A percentile compares a stretch with the other conserved stretches of the same genome.
These are phyloP conservation scores for Millerago galiae DNA, from an alignment of 805 yeast species.

Conservation along the genomic window DNA sequence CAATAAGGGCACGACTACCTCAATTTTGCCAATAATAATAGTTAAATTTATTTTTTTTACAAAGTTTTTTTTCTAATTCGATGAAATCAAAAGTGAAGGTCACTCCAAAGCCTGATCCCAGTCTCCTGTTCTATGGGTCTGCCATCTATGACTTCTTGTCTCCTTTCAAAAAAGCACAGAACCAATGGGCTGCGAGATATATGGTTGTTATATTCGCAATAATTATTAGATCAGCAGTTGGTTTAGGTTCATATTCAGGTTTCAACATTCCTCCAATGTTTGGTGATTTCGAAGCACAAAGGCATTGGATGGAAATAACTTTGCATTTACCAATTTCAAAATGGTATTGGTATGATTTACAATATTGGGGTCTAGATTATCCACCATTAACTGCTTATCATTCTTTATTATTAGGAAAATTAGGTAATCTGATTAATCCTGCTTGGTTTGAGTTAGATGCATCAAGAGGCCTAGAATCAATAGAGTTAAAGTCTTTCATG, in stretches of 20 bases:
- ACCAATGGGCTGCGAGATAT: conserved; percentile 87
- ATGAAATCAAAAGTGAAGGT: background rate
- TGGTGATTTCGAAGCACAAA: conserved; percentile 97
- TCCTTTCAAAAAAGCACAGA: conserved; percentile 73
- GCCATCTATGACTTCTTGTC: conserved; percentile 75
- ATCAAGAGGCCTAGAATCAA: conserved; percentile 72
- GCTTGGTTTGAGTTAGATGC: conserved; percentile 69
- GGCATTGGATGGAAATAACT: conserved; percentile 97
- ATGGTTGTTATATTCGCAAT: conserved; percentile 67
- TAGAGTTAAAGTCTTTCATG: conserved; percentile 75
- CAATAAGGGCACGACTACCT: background rate
- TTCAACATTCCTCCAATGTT: conserved; percentile 61
- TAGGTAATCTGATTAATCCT: conserved; percentile 60
- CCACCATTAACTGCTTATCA: conserved; percentile 97
- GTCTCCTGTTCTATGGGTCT: conserved; percentile 38
- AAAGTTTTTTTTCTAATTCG: too few species aligned
- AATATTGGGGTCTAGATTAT: conserved; percentile 95
- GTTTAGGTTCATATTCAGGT: conserved; percentile 87
- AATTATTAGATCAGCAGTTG: conserved; percentile 76
- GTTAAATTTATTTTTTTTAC: too few species aligned
- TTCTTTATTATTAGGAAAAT: conserved; percentile 68
- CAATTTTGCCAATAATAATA: too few species aligned
- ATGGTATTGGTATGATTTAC: conserved; percentile 88
- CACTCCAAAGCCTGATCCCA: conserved; percentile 8
- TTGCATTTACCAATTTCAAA: conserved; percentile 59